phyloP scores from a whole-genome alignment of 148 eudicot genomes.

The Rhododendron griersonianum region DNA sequence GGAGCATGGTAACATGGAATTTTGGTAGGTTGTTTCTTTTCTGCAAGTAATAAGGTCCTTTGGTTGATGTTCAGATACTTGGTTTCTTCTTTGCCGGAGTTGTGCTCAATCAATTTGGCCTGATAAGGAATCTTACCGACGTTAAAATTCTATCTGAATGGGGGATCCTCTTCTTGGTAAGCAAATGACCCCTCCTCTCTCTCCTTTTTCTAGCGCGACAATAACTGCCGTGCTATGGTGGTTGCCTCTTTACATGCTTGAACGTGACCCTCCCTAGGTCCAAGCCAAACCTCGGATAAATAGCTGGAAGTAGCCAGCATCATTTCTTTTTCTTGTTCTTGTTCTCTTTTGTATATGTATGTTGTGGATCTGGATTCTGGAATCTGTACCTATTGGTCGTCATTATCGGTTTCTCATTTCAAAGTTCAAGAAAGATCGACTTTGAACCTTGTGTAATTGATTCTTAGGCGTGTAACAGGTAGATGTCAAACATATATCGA shows the following conservation, averaged over 20 bases:
- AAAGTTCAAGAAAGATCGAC: not conserved
- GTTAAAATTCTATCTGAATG: constrained; percentile 94
- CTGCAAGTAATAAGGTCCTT: not conserved
- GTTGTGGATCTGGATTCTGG: not conserved
- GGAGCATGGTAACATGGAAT: not conserved
- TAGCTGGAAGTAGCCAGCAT: not conserved
- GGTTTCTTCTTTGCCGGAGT: constrained; percentile 98
- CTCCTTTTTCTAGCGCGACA: not conserved
- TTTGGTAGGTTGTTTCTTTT: not conserved
- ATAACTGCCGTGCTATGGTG: not conserved
- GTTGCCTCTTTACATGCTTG: not conserved
- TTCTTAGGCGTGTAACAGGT: not conserved
- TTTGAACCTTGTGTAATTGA: not conserved
- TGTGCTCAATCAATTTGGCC: constrained; percentile 86
- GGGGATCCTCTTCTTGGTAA: constrained; percentile 98
- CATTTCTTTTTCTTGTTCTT: not conserved
- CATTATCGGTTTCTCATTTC: not conserved
- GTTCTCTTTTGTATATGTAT: not conserved
- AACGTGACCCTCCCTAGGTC: not conserved
- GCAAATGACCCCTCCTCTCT: not conserved
- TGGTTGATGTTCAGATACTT: constrained; percentile 56
- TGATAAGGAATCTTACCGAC: constrained; percentile 90
- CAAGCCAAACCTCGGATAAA: not conserved
- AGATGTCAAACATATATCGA: not conserved
- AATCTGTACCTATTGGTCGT: not conserved